Base-by-base conservation (phyloP, 345 rosid genomes). In the Salix udensis region DNA sequence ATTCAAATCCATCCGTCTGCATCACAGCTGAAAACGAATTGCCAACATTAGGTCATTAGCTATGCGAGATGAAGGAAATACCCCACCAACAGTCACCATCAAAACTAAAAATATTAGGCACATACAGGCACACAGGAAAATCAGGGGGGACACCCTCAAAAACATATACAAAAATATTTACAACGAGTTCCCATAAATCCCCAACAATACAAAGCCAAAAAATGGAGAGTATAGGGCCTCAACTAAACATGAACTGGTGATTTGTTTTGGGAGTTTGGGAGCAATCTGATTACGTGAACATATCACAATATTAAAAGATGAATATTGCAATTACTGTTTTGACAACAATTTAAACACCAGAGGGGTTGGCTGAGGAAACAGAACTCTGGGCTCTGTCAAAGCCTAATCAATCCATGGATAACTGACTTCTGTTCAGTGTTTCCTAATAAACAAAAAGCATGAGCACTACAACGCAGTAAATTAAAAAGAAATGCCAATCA, bases 1-100 rank as follows among this genome's bases (percentile, higher is more conserved):
- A 78, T 52, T 73, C 76, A 44, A 71, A 75, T 26, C 78, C 82
- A 18, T 80, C 78, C 4, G 76, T 80, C 39, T 84, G 75, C 79
- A 78, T 75, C n/a, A 78, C 83, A 39, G 81, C 79, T 70, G 76
- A 53, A 73, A 40, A 73, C 2, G 48, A 60, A 37, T 65, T 15
- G 34, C 65, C 70, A 15, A 30, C 24, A 76, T 52, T 28, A 2
- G 30, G 39, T 13, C 50, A 60, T 42, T 52, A n/a, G 24, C n/a
- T 19, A 24, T 28, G 28, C 8, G n/a, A 34, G 6, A 4, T 4
- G 19, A 18, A 31, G 64, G 12, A n/a, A 58, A n/a, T 23, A 4
- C 12, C 28, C 58, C 48, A 6, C n/a, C 21, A 61, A 14, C 23
- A 42, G 42, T 50, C 70, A 74, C 4, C 40, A 28, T 26, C 21